Conservation (phyloP, 2,329 filamentous ascomycete species). For the Trematosphaeria pertusa region DNA sequence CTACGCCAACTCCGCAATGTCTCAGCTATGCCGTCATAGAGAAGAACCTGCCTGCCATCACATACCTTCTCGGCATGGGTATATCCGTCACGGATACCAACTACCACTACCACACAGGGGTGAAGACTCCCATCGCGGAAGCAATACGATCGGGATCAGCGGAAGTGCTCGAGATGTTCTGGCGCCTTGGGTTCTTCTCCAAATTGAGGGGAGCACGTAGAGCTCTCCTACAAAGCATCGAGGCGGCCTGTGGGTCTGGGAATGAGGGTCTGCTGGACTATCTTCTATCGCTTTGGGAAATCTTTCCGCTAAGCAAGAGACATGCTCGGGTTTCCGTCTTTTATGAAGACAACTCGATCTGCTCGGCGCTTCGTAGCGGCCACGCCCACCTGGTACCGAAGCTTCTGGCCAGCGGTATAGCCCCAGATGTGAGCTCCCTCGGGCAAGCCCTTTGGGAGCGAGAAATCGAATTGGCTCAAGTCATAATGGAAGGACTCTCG, state of each 20-base stretch:
- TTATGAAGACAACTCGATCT: background rate
- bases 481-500: too few species aligned
- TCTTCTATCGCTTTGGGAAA: background rate
- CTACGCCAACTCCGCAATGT: background rate
- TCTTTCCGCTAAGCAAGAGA: background rate
- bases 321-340: background rate
- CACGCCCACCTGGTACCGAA: background rate
- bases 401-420: background rate
- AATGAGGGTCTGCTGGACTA: background rate
- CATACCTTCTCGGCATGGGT: background rate
- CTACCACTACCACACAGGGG: too few species aligned
- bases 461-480: background rate
- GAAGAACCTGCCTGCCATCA: background rate
- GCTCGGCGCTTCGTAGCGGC: background rate
- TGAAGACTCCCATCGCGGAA: background rate
- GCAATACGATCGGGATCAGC: background rate
- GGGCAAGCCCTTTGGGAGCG: background rate
- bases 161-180: background rate
- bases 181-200: background rate
- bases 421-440: background rate
- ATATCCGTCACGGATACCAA: background rate
- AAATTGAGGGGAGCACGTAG: background rate
- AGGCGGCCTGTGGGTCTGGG: slow-evolving; percentile 1
- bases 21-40: background rate
- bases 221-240: background rate